Base-by-base conservation (phyloP, 2,329 filamentous ascomycete species). In the Penicillium sp. region DNA sequence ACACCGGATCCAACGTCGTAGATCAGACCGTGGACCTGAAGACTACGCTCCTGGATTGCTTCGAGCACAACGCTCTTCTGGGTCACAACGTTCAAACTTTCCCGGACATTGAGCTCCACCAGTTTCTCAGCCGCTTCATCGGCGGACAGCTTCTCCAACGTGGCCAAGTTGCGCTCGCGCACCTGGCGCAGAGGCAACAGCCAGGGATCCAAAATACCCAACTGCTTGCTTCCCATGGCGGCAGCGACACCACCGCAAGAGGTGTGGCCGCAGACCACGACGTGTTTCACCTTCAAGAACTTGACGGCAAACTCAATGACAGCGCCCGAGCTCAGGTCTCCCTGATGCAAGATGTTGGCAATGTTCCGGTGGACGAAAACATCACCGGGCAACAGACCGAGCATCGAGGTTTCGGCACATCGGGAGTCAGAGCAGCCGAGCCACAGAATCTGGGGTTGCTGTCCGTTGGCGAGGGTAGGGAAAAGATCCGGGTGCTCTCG, bases 281-380 rank as follows among this genome's bases (percentile, higher is more conserved):
- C 73, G 67, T 81, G 78, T 57, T 80, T 77, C 54, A 86, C 82
- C 59, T 84, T 81, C 33, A 94, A 74, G 64, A 86, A 76, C 48
- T 72, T 74, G 50, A 94, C 86, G 38, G 88, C 85, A 65, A 85
- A 94, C 64, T 91, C 84, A 64, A 94, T 84, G 39, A 91, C 88
- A 47, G 82, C 80, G 9, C 82, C 77, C 32, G 83, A 83, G 72
- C 82, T 88, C 66, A 91, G 79, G 66, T 95, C 89, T 59, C 82
- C 83, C 18, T 83, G 74, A 48, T 83, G 82, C 54, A 94, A 73
- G 62, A 91, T 81, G 73, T 94, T 94, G 69, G 87, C 88, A 66
- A 95, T 90, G 75, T 94, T 94, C 66, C 89, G 86, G 75, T 94
- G 88, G 45, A 89, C 85, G 67, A 94, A 94, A 57, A 94, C 83